Base-by-base conservation (phyloP, 2,329 filamentous ascomycete genomes). In the Fusarium sp. region DNA sequence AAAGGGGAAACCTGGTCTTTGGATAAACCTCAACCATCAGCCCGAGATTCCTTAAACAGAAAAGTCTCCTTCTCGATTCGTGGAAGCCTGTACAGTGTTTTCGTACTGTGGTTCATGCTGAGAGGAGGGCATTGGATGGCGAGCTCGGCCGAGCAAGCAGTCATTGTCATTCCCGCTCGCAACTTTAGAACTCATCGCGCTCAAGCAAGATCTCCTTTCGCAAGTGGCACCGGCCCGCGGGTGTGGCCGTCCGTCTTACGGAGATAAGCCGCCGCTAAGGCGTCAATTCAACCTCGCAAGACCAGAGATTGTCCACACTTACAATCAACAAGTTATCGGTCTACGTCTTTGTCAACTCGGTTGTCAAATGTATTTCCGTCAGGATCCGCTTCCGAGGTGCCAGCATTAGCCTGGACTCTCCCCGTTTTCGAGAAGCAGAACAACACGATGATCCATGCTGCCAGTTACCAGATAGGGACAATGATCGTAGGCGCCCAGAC, bases 401-500 rank as follows among this genome's bases (percentile, higher is more conserved):
- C 46, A 42, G 36, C 40, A 29, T 38, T 40, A 38, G 20, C 23
- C 57, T 23, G 18, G 46, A 18, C 49, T 57, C 61, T 56, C 33
- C 54, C 51, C 36, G 63, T 53, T 54, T 31, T 60, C 51, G 44
- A 60, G 56, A 62, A 50, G 33, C 25, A 31, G 58, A 54, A 56
- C 46, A 31, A 31, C 29, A 60, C 50, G 27, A 53, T 34, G 25
- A 46, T 36, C 50, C 44, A 44, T 50, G 27, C n/a, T 34, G 6
- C 56, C 31, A n/a, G 31, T 31, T 62, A 49, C 62, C 56, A 27
- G 50, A 68, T 62, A 44, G 23, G 55, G 59, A 63, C 27, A 59
- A 27, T 58, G 36, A 58, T 49, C 55, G 34, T 49, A 44, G 54
- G 40, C 46, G 50, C 50, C 51, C 44, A 33, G 50, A 38, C 16